Conservation (phyloP, 768 basidiomycete genomes). For the Calocera viscosa region DNA sequence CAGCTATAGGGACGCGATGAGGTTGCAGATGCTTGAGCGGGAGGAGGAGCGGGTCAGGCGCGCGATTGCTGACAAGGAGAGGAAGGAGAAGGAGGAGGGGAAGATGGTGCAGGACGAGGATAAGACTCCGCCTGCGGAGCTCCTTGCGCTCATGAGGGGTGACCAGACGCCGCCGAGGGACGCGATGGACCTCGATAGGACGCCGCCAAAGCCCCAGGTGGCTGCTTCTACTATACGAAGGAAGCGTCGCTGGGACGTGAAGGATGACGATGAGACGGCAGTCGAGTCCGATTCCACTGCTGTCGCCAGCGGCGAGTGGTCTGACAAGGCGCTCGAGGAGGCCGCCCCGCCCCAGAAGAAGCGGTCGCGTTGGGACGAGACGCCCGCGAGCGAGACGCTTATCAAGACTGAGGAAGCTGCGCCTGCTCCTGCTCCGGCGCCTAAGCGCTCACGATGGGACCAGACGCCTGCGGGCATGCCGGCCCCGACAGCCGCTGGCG, state of each 20-base stretch:
- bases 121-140: slow-evolving; percentile 27
- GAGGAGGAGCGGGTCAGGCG: slow-evolving; percentile 76
- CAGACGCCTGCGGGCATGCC: slow-evolving; percentile 55
- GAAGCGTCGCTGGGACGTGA: slow-evolving; percentile 72
- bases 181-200: slow-evolving; percentile 40
- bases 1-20: slow-evolving; percentile 94
- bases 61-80: slow-evolving; percentile 82
- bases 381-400: slow-evolving; percentile 49
- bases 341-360: slow-evolving; percentile 71
- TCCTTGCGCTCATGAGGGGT: slow-evolving; percentile 14
- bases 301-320: slow-evolving; percentile 53
- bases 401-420: not conserved
- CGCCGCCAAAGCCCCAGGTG: slow-evolving; percentile 19
- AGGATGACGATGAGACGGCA: slow-evolving; percentile 31
- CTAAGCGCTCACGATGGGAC: slow-evolving; percentile 93
- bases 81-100: slow-evolving; percentile 53
- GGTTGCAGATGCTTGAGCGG: slow-evolving; percentile 76
- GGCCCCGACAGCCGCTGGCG: slow-evolving; percentile 37
- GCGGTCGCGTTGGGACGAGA: slow-evolving; percentile 91
- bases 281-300: slow-evolving; percentile 55
- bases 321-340: slow-evolving; percentile 58
- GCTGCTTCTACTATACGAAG: slow-evolving; percentile 42
- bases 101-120: slow-evolving; percentile 69
- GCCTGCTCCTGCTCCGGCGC: slow-evolving; percentile 34
- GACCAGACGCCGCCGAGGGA: slow-evolving; percentile 85